phyloP scores from a whole-genome alignment of 2,329 filamentous ascomycete genomes.

The Xylariaceae sp. region DNA sequence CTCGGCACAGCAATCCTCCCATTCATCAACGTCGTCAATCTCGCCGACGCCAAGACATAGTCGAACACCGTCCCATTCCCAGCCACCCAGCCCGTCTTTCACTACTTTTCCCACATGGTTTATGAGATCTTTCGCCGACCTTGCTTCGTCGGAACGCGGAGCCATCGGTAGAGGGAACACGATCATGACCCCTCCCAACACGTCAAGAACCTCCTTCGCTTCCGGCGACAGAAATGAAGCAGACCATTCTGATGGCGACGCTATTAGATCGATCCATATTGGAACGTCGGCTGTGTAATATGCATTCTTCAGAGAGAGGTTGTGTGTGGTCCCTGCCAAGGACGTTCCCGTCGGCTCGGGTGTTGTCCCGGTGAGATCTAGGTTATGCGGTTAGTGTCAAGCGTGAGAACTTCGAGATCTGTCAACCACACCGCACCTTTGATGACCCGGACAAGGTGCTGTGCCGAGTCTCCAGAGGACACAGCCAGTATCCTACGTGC shows the following conservation, averaged over 20 bases:
- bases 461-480: constrained; percentile 44
- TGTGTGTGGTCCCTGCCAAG: constrained; percentile 60
- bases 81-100: constrained; percentile 56
- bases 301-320: constrained; percentile 51
- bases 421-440: constrained; percentile 42
- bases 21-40: constrained; percentile 49
- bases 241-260: constrained; percentile 53
- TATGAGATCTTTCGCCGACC: constrained; percentile 42
- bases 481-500: constrained; percentile 59
- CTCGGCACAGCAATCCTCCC: constrained; percentile 60
- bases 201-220: constrained; percentile 60
- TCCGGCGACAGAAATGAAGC: constrained; percentile 58
- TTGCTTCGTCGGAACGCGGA: constrained; percentile 21
- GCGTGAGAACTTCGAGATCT: too few relatives aligned
- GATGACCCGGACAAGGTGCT: constrained; percentile 49
- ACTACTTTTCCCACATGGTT: constrained; percentile 54
- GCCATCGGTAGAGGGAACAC: constrained; percentile 45
- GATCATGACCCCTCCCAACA: constrained; percentile 59
- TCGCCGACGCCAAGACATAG: constrained; percentile 57
- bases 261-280: constrained; percentile 65
- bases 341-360: constrained; percentile 39
- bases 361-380: constrained; percentile 52
- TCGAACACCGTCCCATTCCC: constrained; percentile 63
- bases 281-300: constrained; percentile 63
- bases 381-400: neutral